phyloP scores from a whole-genome alignment of 495 filamentous ascomycete species.

The Aspergillus avenaceus region DNA sequence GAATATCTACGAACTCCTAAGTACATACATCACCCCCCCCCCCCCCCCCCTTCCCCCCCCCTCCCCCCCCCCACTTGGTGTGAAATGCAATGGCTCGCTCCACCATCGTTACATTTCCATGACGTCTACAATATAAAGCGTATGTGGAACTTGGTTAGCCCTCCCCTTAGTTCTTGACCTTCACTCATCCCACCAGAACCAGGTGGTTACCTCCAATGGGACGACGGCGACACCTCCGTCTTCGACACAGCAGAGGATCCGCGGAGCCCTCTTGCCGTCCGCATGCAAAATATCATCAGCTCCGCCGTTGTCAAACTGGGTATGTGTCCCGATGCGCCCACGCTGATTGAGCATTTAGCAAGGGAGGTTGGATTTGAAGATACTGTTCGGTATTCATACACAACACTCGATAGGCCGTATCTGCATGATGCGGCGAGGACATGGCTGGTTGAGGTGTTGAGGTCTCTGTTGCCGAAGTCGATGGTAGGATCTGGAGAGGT shows the following conservation, averaged over 20 bases:
- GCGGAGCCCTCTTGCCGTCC: conserved; percentile 5
- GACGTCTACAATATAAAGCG: background rate
- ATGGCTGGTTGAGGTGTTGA: conserved; percentile 16
- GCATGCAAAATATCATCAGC: conserved; percentile 7
- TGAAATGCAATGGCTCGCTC: no score
- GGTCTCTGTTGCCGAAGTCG: conserved; percentile 10
- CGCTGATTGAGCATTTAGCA: conserved; percentile 12
- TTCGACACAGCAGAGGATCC: conserved; percentile 15
- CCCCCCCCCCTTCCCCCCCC: background rate
- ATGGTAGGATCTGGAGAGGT: conserved; percentile 16
- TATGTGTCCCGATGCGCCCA: conserved; percentile 11
- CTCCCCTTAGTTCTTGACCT: no score
- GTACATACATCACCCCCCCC: conserved; percentile 14
- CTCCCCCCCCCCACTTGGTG: background rate
- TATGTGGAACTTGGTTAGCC: no score
- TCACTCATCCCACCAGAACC: conserved; percentile 26
- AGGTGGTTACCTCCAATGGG: conserved; percentile 36
- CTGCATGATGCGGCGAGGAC: conserved; percentile 7
- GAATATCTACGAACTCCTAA: conserved; percentile 26
- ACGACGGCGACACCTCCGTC: conserved; percentile 22
- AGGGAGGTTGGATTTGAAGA: conserved; percentile 2
- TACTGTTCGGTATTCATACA: conserved; percentile 10
- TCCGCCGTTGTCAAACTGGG: conserved; percentile 14
- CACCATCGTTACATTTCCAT: background rate
- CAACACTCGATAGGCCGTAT: conserved; percentile 9